Base-by-base conservation (phyloP, 805 yeast species). In the Metschnikowia picachoensis region DNA sequence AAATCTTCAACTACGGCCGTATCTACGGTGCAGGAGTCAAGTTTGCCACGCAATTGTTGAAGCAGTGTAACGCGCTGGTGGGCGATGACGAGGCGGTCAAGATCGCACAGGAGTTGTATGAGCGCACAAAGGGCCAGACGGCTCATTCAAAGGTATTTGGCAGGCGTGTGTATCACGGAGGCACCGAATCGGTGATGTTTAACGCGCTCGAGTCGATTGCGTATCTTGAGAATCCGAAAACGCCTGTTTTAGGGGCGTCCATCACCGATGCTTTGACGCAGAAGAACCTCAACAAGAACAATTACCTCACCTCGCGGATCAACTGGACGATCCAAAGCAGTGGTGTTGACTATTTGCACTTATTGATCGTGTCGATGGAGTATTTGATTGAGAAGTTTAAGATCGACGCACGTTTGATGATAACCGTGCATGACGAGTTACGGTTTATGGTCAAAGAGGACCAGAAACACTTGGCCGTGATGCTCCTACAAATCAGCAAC, bases 321-420 rank as follows among this genome's bases (percentile, higher is more conserved):
- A 94, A 94, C 60, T 94, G 99, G 99, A 88, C 97, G 0, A 94
- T 94, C 60, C 99, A 94, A 64, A 88, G 97, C 17, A 88, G 97
- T 1, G 99, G 99, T 32, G 99, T 95, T 15, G 99, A 94, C 62
- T 94, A 95, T 60, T 72, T 94, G 43, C 99, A 94, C 62, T 62
- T 94, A 35, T 64, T 94, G 49, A 75, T 92, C 40, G 79, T 89
- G 4, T 80, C 96, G 0, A 91, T 95, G 97, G 87, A 88, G 47
- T 88, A 90, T 57, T 71, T 94, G 55, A 72, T 79, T 35, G 74
- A 79, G 34, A 76, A 73, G 50, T 92, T 81, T 64, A 59, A 70
- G 3, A 69, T 95, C 10, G 77, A 85, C 31, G 96, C 95, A 0
- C 68, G 99, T 42, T 71, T 94, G 45, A 72, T 85, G 52, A 73